phyloP scores from a whole-genome alignment of 2,329 filamentous ascomycete genomes.

The Epichloe typhina region DNA sequence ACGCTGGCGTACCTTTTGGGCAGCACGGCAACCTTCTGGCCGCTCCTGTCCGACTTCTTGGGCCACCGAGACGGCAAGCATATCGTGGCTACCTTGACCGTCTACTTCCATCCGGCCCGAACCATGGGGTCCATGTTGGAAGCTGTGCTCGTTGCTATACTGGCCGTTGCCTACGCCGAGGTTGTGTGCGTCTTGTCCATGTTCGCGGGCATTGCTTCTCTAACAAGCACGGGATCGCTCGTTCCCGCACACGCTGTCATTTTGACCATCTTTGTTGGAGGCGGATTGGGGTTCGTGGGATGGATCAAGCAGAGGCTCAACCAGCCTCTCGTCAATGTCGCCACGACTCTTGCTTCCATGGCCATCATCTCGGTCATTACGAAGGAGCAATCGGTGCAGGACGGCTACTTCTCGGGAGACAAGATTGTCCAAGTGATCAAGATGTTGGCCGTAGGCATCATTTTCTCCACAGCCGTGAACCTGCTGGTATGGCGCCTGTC shows the following conservation, averaged over 20 bases:
- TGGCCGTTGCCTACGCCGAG: conserved; percentile 59
- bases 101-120: conserved; percentile 86
- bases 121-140: conserved; percentile 84
- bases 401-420: conserved; percentile 64
- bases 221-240: conserved; percentile 50
- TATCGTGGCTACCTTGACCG: conserved; percentile 82
- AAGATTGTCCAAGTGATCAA: conserved; percentile 75
- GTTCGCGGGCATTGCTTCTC: conserved; percentile 73
- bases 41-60: conserved; percentile 56
- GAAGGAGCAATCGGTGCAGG: conserved; percentile 79
- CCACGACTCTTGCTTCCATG: conserved; percentile 73
- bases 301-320: conserved; percentile 75
- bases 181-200: conserved; percentile 72
- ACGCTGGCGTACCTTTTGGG: conserved; percentile 80
- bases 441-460: conserved; percentile 69
- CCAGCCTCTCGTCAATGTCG: conserved; percentile 70
- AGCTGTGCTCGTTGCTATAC: conserved; percentile 60
- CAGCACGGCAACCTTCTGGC: conserved; percentile 74
- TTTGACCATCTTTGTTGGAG: conserved; percentile 71
- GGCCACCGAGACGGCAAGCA: conserved; percentile 86
- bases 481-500: conserved; percentile 67
- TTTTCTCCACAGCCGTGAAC: conserved; percentile 59
- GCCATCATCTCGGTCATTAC: conserved; percentile 83
- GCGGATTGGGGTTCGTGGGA: conserved; percentile 73
- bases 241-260: conserved; percentile 66